phyloP scores from a whole-genome alignment of 2,329 filamentous ascomycete genomes.

The Pseudopyricularia javanii region DNA sequence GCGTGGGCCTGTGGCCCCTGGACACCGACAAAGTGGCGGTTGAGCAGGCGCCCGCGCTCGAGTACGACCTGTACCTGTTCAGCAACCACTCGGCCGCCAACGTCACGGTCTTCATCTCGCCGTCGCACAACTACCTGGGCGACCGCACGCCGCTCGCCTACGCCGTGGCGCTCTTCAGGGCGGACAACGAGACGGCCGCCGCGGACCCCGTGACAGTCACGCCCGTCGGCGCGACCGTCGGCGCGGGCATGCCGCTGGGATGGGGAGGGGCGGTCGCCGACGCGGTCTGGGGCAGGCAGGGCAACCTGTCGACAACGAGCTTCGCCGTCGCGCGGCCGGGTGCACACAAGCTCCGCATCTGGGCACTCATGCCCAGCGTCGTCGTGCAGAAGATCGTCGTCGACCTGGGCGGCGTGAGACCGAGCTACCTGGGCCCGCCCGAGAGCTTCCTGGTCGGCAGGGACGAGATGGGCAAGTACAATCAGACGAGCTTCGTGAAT shows the following conservation, averaged over 20 bases:
- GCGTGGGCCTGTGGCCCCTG: constrained; percentile 43
- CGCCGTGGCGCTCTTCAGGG: constrained; percentile 31
- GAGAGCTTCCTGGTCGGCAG: constrained; percentile 37
- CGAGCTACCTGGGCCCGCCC: constrained; percentile 43
- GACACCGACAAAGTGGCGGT: constrained; percentile 35
- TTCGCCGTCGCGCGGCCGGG: constrained; percentile 28
- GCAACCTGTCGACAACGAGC: constrained; percentile 30
- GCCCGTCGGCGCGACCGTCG: constrained; percentile 28
- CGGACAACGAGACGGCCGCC: constrained; percentile 13
- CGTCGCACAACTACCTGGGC: constrained; percentile 39
- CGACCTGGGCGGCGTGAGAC: constrained; percentile 39
- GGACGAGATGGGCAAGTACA: constrained; percentile 22
- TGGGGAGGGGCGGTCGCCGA: constrained; percentile 32
- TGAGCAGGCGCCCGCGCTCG: constrained; percentile 38
- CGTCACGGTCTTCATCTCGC: constrained; percentile 38
- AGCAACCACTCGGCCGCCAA: constrained; percentile 19
- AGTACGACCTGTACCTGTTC: constrained; percentile 20
- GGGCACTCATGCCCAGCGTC: constrained; percentile 38
- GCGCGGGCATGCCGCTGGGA: constrained; percentile 24
- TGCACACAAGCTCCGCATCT: constrained; percentile 35
- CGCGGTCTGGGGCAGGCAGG: constrained; percentile 29
- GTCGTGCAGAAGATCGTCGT: constrained; percentile 44
- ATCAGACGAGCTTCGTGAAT: constrained; percentile 23
- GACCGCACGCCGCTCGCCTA: constrained; percentile 40
- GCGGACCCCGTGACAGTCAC: constrained; percentile 21